Evolutionary conservation across 2,329 filamentous ascomycete species (phyloP), one percentile per base, ranked within the genome.

Genomic region (Incumbomyces lentus): DNA sequence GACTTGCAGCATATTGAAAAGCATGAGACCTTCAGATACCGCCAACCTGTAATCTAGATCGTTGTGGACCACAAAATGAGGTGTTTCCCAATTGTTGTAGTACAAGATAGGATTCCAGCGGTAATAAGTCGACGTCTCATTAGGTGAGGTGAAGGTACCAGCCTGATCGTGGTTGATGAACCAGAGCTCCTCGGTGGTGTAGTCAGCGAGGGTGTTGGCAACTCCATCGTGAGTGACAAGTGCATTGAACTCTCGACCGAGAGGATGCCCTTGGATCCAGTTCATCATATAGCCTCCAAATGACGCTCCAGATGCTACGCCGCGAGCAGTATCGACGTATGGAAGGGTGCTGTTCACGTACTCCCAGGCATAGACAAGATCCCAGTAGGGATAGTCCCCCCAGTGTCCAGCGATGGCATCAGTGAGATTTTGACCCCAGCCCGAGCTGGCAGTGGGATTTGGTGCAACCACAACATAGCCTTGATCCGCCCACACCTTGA

Each of bases 221-320:
- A 89, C 82, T 40, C 88, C 88, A 56, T 95, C 87, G 61, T 95
- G 88, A 57, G 82, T 88, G 22, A 94, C 87, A 3, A 95, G 73
- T 0, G 87, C 87, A 64, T 86, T 86, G 75, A 95, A 93, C 55
- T 83, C 79, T 22, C 86, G 79, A 16, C 87, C 88, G 0, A 95
- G 74, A 1, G 78, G 74, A 52, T 92, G 84, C 6, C 89, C 89
- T 65, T 95, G 87, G 57, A 95, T 87, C 88, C 89, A 94, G 62
- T 94, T 75, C 58, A 65, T 62, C 61, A 75, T 74, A 58, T 67
- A 69, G 1, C 64, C 66, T 41, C 66, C 67, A 49, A 62, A 69
- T 40, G 60, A 64, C 39, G 64, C 65, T 13, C 67, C 66, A 3
- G 64, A 64, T 41, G 64, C 66, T 39, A 68, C 60, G n/a, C 61